These are phyloP conservation scores for Tylopilus orsonianus DNA, from an alignment of 1,284 basidiomycete species.

Conservation along the genomic window DNA sequence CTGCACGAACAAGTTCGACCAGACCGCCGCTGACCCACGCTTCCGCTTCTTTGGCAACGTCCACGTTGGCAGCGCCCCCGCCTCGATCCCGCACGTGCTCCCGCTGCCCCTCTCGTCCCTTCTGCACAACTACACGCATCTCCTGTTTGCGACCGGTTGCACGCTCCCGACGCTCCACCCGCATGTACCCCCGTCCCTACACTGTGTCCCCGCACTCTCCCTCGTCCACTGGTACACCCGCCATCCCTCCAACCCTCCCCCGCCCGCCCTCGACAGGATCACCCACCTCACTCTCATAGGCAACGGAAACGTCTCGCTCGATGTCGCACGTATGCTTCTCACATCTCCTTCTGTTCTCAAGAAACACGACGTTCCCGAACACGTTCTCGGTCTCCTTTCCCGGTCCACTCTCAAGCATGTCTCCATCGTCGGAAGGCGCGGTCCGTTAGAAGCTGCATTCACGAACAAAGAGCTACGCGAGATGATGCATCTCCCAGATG, in stretches of 20 bases:
- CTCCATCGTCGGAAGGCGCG: slow-evolving; percentile 83
- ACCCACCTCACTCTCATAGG: slow-evolving; percentile 86
- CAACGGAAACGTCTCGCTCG: slow-evolving; percentile 95
- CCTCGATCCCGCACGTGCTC: slow-evolving; percentile 47
- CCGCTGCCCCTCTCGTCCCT: slow-evolving; percentile 59
- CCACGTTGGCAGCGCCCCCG: slow-evolving; percentile 53
- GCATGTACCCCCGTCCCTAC: slow-evolving; percentile 48
- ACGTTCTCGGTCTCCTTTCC: slow-evolving; percentile 71
- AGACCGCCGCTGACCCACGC: slow-evolving; percentile 68
- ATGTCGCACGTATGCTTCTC: slow-evolving; percentile 90
- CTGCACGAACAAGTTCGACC: slow-evolving; percentile 94
- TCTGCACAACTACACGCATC: slow-evolving; percentile 72
- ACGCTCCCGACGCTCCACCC: slow-evolving; percentile 60
- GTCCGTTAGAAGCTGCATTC: slow-evolving; percentile 88
- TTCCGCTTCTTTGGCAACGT: slow-evolving; percentile 94
- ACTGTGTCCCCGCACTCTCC: slow-evolving; percentile 78
- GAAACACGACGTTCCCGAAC: slow-evolving; percentile 79
- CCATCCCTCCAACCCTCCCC: slow-evolving; percentile 67
- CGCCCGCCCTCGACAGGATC: slow-evolving; percentile 61
- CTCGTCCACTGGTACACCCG: slow-evolving; percentile 98
- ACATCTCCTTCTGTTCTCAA: slow-evolving; percentile 60
- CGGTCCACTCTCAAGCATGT: slow-evolving; percentile 73
- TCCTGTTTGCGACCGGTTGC: slow-evolving; percentile 83
- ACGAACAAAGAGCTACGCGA: slow-evolving; percentile 95
- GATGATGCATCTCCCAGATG: slow-evolving; percentile 76